Base-by-base conservation (phyloP, 352 stramenopile genomes). In the Aphanomyces astaci region DNA sequence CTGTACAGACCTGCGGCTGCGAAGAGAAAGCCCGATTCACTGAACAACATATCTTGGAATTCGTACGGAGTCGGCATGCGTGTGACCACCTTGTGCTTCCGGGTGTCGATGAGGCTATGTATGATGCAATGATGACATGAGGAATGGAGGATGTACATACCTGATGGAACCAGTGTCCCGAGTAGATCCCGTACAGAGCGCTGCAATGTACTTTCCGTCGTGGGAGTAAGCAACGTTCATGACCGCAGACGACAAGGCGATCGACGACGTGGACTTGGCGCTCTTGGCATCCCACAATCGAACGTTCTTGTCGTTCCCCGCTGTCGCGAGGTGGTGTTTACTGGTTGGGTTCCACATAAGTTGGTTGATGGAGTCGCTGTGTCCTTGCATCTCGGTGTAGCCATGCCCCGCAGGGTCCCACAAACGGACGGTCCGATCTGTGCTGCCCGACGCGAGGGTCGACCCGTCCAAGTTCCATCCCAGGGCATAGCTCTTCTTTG, bases 41-140 rank as follows among this genome's bases (percentile, higher is more conserved):
- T 92, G 73, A 92, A 94, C 68, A 92, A 83, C 72, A 92, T 80
- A 33, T 94, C 86, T 63, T 88, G 88, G 7, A 86, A 78, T 71
- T 94, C 81, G 68, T 89, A 94, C 3, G 84, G 86, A 48, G 91
- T 94, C 49, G 91, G 84, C 10, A 92, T 78, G 28, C 80, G 78
- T 28, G 82, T 81, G 72, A 90, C 79, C 7, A 94, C 77, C 51
- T 84, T 84, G 64, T 88, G 77, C 72, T 92, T 94, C 70, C 81
- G 79, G 53, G 84, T 87, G 63, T 94, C 86, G 56, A 94, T 89
- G 49, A 94, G 80, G 56, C 74, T 68, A 53, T 1, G 15, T 55
- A 15, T 10, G 4, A 7, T 30, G 27, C 9, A 27, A 5, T 1
- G 13, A 52, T 10, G 30, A 43, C 27, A 5, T 9, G 0, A 60